phyloP scores from a whole-genome alignment of 108 stramenopile genomes.

The Bacterosira constricta region DNA sequence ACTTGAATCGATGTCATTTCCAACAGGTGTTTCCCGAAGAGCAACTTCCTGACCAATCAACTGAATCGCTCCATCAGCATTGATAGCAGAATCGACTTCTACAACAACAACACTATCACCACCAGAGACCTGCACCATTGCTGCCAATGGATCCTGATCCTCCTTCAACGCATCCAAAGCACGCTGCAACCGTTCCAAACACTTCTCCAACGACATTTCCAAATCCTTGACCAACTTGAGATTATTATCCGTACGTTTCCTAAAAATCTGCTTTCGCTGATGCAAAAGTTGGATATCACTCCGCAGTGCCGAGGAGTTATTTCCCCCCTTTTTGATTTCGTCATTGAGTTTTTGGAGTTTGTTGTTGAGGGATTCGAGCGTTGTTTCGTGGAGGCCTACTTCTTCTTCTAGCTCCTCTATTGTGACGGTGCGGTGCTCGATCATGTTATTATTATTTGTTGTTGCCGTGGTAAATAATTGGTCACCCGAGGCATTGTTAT shows the following conservation, averaged over 20 bases:
- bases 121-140: no score
- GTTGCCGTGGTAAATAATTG: not conserved
- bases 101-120: not conserved
- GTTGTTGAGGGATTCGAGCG: slow-evolving; percentile 32
- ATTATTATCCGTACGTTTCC: slow-evolving; percentile 29
- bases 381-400: slow-evolving; percentile 32
- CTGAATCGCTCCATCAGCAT: not conserved
- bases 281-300: slow-evolving; percentile 16
- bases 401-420: slow-evolving; percentile 46
- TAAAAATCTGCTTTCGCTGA: slow-evolving; percentile 11
- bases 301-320: not conserved
- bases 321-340: slow-evolving; percentile 22
- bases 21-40: not conserved
- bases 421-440: not conserved
- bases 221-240: slow-evolving; percentile 22
- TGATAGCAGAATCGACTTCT: not conserved
- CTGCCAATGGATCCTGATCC: no score
- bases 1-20: no score
- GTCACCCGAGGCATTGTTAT: not conserved
- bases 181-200: slow-evolving; percentile 23
- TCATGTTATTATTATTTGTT: not conserved
- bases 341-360: slow-evolving; percentile 16
- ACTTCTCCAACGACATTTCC: slow-evolving; percentile 34
- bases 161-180: slow-evolving; percentile 4
- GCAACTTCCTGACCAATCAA: not conserved